Evolutionary conservation across 1,139 yeast species (phyloP).

Genomic region (Suhomyces chickasaworum): DNA sequence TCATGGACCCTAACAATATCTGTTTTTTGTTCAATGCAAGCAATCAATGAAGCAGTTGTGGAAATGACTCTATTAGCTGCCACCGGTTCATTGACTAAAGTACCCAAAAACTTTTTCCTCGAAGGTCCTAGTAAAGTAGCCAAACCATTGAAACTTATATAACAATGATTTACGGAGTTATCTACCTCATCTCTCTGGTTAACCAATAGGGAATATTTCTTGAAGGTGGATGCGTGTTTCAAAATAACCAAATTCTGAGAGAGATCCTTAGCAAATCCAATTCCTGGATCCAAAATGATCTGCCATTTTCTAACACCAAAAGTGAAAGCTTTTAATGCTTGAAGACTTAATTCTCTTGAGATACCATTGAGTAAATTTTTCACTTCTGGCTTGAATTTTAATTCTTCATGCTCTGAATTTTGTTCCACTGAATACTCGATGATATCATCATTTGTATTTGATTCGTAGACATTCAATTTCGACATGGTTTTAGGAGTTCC

Average conservation of each 20-base stretch:
- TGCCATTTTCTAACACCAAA: slow-evolving; percentile 87
- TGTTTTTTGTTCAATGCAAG: slow-evolving; percentile 71
- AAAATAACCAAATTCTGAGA: slow-evolving; percentile 70
- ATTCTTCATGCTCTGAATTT: slow-evolving; percentile 28
- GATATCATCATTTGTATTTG: slow-evolving; percentile 41
- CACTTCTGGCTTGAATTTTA: slow-evolving; percentile 28
- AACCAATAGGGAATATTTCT: slow-evolving; percentile 46
- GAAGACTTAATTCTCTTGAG: slow-evolving; percentile 62
- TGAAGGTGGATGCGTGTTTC: slow-evolving; percentile 57
- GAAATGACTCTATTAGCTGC: slow-evolving; percentile 70
- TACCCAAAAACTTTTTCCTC: slow-evolving; percentile 83
- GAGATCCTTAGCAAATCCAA: slow-evolving; percentile 85
- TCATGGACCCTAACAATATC: slow-evolving; percentile 93
- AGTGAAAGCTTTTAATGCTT: slow-evolving; percentile 56
- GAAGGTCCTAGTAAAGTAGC: slow-evolving; percentile 86
- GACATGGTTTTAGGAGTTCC: slow-evolving; percentile 82
- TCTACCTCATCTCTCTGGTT: slow-evolving; percentile 24
- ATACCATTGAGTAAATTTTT: slow-evolving; percentile 47
- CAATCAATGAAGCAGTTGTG: slow-evolving; percentile 74
- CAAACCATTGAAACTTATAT: slow-evolving; percentile 49
- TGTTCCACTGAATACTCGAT: slow-evolving; percentile 42
- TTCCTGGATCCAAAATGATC: slow-evolving; percentile 87
- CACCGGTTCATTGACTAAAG: slow-evolving; percentile 50
- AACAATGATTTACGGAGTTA: slow-evolving; percentile 27
- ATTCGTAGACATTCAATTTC: slow-evolving; percentile 55